Percentiles rank a stretch among this genome's conserved stretches.
These are phyloP conservation scores for Chaetothyriales sp. DNA, from an alignment of 2,329 filamentous ascomycete species.

Conservation along the genomic window DNA sequence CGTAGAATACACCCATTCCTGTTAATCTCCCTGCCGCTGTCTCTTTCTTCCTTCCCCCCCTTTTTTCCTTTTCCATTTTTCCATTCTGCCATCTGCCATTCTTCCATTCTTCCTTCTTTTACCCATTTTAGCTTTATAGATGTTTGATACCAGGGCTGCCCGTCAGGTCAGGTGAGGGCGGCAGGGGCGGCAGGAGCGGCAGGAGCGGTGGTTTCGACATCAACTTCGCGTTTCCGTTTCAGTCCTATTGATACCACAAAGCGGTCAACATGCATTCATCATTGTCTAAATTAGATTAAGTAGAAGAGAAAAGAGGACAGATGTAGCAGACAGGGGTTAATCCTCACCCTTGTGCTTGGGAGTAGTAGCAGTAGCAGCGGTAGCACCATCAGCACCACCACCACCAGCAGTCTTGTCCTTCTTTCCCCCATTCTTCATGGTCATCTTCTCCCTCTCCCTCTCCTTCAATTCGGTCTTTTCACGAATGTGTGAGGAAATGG, in stretches of 20 bases:
- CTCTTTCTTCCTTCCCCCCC: too few species aligned
- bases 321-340: too few species aligned
- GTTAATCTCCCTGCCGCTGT: neutral
- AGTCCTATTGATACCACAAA: neutral
- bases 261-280: neutral
- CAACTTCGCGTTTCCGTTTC: neutral
- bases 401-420: neutral
- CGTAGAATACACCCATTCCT: neutral
- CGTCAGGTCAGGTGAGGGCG: neutral
- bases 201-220: neutral
- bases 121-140: neutral
- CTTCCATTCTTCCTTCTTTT: neutral
- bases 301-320: neutral
- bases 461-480: slow-evolving; percentile 6
- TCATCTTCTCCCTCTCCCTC: slow-evolving; percentile 16
- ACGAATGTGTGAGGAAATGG: neutral
- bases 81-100: too few species aligned
- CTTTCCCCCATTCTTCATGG: neutral
- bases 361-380: neutral
- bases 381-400: too few species aligned
- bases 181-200: neutral
- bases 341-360: neutral
- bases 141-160: neutral
- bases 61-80: too few species aligned
- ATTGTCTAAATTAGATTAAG: neutral